Evolutionary conservation across 768 basidiomycete genomes (phyloP).

Genomic region (Lyophyllum decastes): DNA sequence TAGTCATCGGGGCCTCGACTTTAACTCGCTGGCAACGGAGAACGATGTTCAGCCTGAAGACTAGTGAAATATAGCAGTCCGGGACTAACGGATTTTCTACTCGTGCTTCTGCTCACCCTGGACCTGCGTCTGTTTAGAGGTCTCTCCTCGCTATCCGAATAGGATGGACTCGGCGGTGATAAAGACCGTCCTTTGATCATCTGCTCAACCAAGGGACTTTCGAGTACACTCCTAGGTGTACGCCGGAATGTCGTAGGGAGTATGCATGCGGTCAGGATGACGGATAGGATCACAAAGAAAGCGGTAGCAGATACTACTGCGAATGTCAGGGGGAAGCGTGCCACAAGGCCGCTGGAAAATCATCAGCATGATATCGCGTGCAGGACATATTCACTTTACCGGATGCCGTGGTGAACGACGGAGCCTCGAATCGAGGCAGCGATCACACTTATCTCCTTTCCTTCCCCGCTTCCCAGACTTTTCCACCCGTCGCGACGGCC

Average conservation of each 20-base stretch:
- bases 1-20: slow-evolving; percentile 28
- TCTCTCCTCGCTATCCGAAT: slow-evolving; percentile 20
- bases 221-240: slow-evolving; percentile 6
- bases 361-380: not conserved
- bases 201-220: slow-evolving; percentile 9
- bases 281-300: slow-evolving; percentile 49
- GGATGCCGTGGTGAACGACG: slow-evolving; percentile 67
- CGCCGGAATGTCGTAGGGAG: slow-evolving; percentile 44
- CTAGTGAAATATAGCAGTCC: not conserved
- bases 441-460: slow-evolving; percentile 70
- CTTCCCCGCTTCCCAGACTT: slow-evolving; percentile 65
- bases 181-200: not conserved
- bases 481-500: slow-evolving; percentile 78
- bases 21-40: slow-evolving; percentile 25
- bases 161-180: slow-evolving; percentile 14
- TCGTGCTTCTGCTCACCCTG: slow-evolving; percentile 23
- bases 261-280: slow-evolving; percentile 50
- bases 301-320: slow-evolving; percentile 45
- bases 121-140: slow-evolving; percentile 23
- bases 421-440: slow-evolving; percentile 62
- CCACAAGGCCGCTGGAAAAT: slow-evolving; percentile 58
- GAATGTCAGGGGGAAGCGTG: slow-evolving; percentile 65
- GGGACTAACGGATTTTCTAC: slow-evolving; percentile 22
- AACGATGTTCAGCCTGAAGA: not conserved
- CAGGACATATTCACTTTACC: slow-evolving; percentile 42